Base-by-base conservation (phyloP, 805 yeast genomes). In the Starmera quercuum region DNA sequence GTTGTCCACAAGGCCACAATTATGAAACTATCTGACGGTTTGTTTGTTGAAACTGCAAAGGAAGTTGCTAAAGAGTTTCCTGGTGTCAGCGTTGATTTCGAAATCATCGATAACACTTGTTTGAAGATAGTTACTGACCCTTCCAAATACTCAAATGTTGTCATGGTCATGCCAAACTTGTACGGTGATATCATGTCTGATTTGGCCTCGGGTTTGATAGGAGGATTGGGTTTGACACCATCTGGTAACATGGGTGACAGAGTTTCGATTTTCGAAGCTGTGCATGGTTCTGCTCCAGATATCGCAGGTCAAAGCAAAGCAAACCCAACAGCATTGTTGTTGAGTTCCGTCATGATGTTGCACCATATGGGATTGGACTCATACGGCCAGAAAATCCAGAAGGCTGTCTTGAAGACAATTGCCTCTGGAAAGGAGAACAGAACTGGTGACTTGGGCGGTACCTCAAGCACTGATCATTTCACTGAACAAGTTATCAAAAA, bases 151-250 rank as follows among this genome's bases (percentile, higher is more conserved):
- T 72, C 80, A 64, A 76, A 85, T 53, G 79, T 82, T 39, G 98
- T 92, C 56, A 70, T 72, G 64, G 98, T 92, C 51, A 92, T 94
- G 95, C 98, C 98, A 57, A 92, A 92, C 81, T 76, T 92, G 64
- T 92, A 92, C 68, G 98, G 98, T 76, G 97, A 92, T 65, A 92
- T 92, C 66, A 80, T 92, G 82, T 90, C 97, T 45, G 98, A 92
- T 66, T 73, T 92, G 64, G 86, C 95, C 51, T 84, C 96, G 39
- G 98, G 98, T 68, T 73, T 92, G 57, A 94, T 94, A 48, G 98
- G 98, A 62, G 97, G 98, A 59, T 77, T 90, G 57, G 98, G 98
- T 68, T 78, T 92, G 63, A 92, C 98, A 42, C 98, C 98, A 48
- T 86, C 96, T 40, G 98, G 96, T 63, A 92, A 92, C 78, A 92